Base-by-base conservation (phyloP, 305 asterid species). In the Striga hermonthica region DNA sequence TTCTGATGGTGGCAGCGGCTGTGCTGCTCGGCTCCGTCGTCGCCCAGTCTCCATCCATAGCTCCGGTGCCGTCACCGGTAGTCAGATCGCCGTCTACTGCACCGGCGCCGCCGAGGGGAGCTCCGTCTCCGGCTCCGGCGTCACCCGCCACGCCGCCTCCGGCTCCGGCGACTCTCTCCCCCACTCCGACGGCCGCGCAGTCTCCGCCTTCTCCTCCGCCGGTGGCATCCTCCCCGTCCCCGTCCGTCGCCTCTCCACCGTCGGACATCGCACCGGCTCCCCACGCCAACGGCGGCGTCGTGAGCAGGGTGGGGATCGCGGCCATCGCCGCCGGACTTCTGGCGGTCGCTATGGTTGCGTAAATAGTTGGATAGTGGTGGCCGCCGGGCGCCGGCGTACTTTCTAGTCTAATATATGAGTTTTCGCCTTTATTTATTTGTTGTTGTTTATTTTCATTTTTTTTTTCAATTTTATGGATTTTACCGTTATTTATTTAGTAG, bases 301-400 rank as follows among this genome's bases (percentile, higher is more conserved):
- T 57, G n/a, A 70, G 64, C 65, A 57, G 73, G 41, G 64, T 48
- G 5, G 83, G 81, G 0, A 0, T 70, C n/a, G 75, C 75, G 0
- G 68, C 44, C 3, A 75, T 55, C 10, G 65, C 60, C 4, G 73
- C 62, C 8, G 75, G 76, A 28, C 37, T 73, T 28, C 13, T 67
- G 7, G 77, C 75, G 40, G 69, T 76, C 9, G 64, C 74, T 35
- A 49, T 79, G 62, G 52, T 71, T 49, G 81, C 77, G 50, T 79
- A 74, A 74, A 9, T 48, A 22, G 6, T 35, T 60, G 11, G 14
- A n/a, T 38, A 5, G 28, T 56, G 31, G 31, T 22, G 31, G 31
- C 47, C 10, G 7, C 7, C 9, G 31, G 31, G 9, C 10, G 7
- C 7, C 9, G 47, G 47, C 47, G 7, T 41, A 41, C 9, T 2